phyloP scores from a whole-genome alignment of 2,329 filamentous ascomycete species.

The Diaporthe capsici region DNA sequence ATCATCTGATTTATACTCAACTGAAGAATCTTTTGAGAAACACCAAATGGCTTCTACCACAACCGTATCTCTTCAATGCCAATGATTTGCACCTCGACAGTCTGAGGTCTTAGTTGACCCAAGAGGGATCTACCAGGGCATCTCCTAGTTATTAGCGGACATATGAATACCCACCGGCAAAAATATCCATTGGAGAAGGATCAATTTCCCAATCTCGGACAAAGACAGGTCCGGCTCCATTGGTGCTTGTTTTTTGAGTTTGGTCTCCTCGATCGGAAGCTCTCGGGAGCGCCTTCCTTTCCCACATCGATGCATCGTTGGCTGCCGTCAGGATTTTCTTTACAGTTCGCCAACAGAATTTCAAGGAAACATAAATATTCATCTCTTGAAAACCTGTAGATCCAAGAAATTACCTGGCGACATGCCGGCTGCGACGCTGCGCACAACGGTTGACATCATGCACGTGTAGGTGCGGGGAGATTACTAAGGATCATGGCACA shows the following conservation, averaged over 20 bases:
- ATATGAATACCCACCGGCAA: background rate
- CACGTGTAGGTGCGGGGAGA: constrained; percentile 13
- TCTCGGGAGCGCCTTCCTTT: background rate
- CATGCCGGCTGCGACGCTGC: constrained; percentile 22
- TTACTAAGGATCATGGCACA: constrained; percentile 21
- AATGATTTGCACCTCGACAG: background rate
- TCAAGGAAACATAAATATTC: no score
- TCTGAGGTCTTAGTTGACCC: background rate
- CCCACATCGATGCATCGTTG: background rate
- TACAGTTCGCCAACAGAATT: background rate
- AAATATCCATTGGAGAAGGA: background rate
- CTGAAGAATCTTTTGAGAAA: background rate
- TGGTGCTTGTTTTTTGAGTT: background rate
- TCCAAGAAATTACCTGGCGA: background rate
- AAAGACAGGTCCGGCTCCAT: background rate
- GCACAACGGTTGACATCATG: constrained; percentile 18
- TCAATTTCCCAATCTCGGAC: background rate
- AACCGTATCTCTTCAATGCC: background rate
- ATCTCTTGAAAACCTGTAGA: background rate
- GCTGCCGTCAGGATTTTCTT: background rate
- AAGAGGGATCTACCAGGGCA: background rate
- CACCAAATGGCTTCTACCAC: background rate
- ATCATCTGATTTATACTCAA: background rate
- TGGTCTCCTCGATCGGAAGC: background rate
- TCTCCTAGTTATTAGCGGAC: background rate